Evolutionary conservation across 2,329 filamentous ascomycete genomes (phyloP), one percentile per base, ranked within the genome.

Genomic region (Fusarium solani-melongenae): DNA sequence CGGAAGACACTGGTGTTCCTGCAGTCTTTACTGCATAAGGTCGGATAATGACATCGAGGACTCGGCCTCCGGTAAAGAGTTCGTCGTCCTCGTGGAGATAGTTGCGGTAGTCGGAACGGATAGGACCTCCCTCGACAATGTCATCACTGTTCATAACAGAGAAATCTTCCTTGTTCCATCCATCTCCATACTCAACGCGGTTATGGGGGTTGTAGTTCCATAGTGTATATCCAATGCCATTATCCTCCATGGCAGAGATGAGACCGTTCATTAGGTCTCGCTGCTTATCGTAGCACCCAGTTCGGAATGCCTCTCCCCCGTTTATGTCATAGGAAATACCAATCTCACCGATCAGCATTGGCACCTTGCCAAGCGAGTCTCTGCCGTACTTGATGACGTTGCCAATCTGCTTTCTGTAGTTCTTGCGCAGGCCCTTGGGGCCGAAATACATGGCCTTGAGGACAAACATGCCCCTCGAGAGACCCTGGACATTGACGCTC

Each of bases 131-230:
- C 9, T 79, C 79, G 1, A 77, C 75, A 11, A 75, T 70, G 0
- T 77, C 76, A 62, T 84, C 79, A 22, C 81, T 79, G 9, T 83
- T 84, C 22, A 84, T 76, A 27, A 85, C 73, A 0, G 83, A 85
- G 58, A 85, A 85, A 53, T 85, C 83, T 64, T 85, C 83, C 62
- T 81, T 83, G 64, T 85, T 85, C 83, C 83, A 85, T 2, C 83
- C 82, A 12, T 85, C 83, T 0, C 83, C 83, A 10, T 82, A 82
- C 69, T 82, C 81, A 34, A 81, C 77, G 6, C 78, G 71, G 60
- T 83, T 84, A 38, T 81, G 78, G 0, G 82, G 82, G 53, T 84
- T 84, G 49, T 83, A 83, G 62, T 85, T 84, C 78, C 83, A 83
- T 7, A 84, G 69, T 0, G 83, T 84, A 17, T 84, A 83, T 3